Conservation (phyloP, 2,329 filamentous ascomycete species). For the Aspergillus clavatus region DNA sequence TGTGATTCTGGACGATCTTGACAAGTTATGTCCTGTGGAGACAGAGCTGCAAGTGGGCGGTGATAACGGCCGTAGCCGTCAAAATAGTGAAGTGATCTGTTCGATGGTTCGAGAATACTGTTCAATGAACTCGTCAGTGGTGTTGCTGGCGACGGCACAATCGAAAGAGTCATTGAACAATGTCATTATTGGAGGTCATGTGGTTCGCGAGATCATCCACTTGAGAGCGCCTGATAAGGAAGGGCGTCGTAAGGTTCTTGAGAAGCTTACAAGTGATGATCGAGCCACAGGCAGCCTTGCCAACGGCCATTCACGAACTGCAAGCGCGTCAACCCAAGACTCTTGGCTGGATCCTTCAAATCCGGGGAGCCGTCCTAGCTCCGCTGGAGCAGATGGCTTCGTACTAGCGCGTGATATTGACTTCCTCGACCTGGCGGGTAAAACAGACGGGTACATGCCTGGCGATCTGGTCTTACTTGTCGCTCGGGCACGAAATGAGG, state of each 20-base stretch:
- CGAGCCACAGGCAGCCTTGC: slow-evolving; percentile 36
- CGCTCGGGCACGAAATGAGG: slow-evolving; percentile 82
- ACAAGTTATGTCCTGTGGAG: slow-evolving; percentile 87
- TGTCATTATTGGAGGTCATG: slow-evolving; percentile 82
- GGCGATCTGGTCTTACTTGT: slow-evolving; percentile 85
- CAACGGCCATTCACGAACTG: slow-evolving; percentile 34
- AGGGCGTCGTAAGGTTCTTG: slow-evolving; percentile 73
- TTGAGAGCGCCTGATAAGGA: slow-evolving; percentile 93
- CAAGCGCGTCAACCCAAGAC: slow-evolving; percentile 46
- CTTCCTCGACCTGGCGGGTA: slow-evolving; percentile 85
- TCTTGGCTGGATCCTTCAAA: slow-evolving; percentile 74
- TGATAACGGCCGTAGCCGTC: slow-evolving; percentile 86
- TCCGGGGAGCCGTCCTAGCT: slow-evolving; percentile 46
- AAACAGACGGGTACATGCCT: slow-evolving; percentile 97
- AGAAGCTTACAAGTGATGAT: slow-evolving; percentile 62
- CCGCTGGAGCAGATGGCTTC: slow-evolving; percentile 57
- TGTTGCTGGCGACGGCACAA: slow-evolving; percentile 84
- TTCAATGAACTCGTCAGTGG: slow-evolving; percentile 70
- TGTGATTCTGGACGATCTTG: slow-evolving; percentile 87
- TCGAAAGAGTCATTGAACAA: slow-evolving; percentile 90
- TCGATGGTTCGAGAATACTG: slow-evolving; percentile 81
- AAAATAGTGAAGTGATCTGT: slow-evolving; percentile 84
- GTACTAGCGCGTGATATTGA: slow-evolving; percentile 72
- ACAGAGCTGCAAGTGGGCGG: slow-evolving; percentile 91
- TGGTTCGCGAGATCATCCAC: slow-evolving; percentile 84